Evolutionary conservation across 2,329 filamentous ascomycete species (phyloP), one percentile per base, ranked within the genome.

Genomic region (Botrytis porri): DNA sequence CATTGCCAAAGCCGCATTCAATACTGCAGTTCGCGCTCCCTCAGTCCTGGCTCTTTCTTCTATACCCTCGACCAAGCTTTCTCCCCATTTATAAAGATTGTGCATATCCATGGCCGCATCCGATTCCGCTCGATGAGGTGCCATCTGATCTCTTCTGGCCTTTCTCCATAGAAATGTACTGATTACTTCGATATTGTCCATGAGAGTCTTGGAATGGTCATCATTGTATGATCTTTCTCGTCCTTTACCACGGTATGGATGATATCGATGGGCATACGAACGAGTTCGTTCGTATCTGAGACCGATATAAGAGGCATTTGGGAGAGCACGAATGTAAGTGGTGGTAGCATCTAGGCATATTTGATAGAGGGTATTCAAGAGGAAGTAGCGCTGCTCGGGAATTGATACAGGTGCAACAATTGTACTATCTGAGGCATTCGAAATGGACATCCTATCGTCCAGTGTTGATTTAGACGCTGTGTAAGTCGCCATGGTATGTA

Each of bases 161-260:
- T 75, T 76, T n/a, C 73, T 71, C 77, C 77, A 78, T 7, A 77
- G 45, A n/a, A 74, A 57, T 4, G 74, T 77, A 45, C 71, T 72
- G 51, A 78, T 77, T 9, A 29, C 35, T 18, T 74, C 73, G 43
- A 78, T 76, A 45, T 78, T 77, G 61, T 77, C 77, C 76, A 78
- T 78, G 14, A 77, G 70, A 4, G 72, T 76, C 18, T 62, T 63
- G 7, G 48, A 59, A 10, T 45, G 35, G 37, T 59, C 70, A 10
- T 72, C 70, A 25, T 72, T 67, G 20, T 72, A 67, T 35, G 35
- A 54, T 22, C 48, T 57, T 48, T 72, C 51, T 32, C 32, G 65
- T 37, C 22, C n/a, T 45, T 71, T 73, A 5, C 74, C 73, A 39
- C 73, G 74, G 62, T 74, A 74, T 48, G 60, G 75, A 39, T 70